Conservation (phyloP, 805 yeast genomes). For the Lachancea quebecensis region DNA sequence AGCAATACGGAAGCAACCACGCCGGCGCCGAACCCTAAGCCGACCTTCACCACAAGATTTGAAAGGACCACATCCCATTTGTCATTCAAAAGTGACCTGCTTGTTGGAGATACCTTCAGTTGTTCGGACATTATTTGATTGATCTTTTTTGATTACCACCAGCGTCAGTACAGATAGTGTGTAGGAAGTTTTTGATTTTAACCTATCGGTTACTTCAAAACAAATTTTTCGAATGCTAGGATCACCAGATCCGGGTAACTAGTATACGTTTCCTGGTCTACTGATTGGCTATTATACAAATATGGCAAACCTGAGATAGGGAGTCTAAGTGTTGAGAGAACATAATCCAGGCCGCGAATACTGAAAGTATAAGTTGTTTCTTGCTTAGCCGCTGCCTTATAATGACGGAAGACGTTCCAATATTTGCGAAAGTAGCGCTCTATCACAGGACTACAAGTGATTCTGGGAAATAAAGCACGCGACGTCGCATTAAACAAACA, state of each 20-base stretch:
- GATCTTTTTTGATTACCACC: background rate
- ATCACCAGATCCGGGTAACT: background rate
- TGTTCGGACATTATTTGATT: constrained; percentile 19
- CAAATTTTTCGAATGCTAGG: background rate
- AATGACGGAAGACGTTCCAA: too few relatives aligned
- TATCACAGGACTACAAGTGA: too few relatives aligned
- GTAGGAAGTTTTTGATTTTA: background rate
- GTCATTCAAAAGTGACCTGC: constrained; percentile 55
- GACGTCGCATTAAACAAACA: too few relatives aligned
- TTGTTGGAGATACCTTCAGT: constrained; percentile 33
- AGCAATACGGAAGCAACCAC: constrained; percentile 83
- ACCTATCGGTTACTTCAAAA: background rate
- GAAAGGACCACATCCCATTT: constrained; percentile 96
- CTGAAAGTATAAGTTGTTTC: too few relatives aligned
- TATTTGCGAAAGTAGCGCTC: too few relatives aligned
- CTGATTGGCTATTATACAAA: background rate
- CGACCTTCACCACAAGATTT: constrained; percentile 89
- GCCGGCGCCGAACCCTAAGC: constrained; percentile 95
- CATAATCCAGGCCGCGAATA: background rate
- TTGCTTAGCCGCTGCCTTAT: too few relatives aligned
- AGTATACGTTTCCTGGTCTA: background rate
- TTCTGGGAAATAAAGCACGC: too few relatives aligned
- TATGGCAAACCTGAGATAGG: background rate
- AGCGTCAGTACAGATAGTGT: too few relatives aligned
- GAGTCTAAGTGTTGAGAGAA: background rate